A percentile compares a stretch with the other conserved stretches of the same genome.
These are phyloP conservation scores for Fusarium hostae DNA, from an alignment of 2,329 filamentous ascomycete species.

Conservation along the genomic window DNA sequence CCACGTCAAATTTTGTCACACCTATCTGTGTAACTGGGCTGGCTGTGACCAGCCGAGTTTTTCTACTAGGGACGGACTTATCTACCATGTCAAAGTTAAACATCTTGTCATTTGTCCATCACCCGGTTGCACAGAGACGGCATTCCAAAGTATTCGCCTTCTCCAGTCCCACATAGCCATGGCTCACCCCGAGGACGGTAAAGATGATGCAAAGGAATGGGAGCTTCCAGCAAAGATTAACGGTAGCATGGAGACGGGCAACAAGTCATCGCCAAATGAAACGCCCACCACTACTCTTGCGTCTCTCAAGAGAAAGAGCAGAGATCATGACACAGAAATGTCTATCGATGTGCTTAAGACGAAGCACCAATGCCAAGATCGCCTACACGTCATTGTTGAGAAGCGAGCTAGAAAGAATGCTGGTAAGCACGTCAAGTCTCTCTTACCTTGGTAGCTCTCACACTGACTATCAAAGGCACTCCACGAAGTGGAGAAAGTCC, in stretches of 20 bases:
- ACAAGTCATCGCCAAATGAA: neutral
- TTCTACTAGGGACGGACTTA: conserved; percentile 51
- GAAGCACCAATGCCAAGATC: conserved; percentile 52
- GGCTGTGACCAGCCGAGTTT: conserved; percentile 52
- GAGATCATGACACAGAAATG: conserved; percentile 4
- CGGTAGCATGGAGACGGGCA: neutral
- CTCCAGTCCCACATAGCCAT: conserved; percentile 53
- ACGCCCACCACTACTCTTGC: conserved; percentile 13
- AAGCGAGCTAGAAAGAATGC: conserved; percentile 48
- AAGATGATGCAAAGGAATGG: conserved; percentile 43
- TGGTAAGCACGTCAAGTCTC: conserved; percentile 28
- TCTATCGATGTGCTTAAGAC: conserved; percentile 44
- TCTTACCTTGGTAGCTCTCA: neutral
- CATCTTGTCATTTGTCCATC: conserved; percentile 57
- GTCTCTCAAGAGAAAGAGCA: conserved; percentile 23
- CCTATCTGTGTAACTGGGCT: conserved; percentile 55
- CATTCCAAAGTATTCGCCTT: conserved; percentile 49
- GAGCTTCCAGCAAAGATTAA: conserved; percentile 28
- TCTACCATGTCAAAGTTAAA: conserved; percentile 57
- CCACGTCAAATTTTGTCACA: conserved; percentile 45
- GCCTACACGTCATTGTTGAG: conserved; percentile 50
- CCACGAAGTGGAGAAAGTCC: conserved; percentile 49
- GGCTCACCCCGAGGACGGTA: conserved; percentile 46
- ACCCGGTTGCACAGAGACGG: conserved; percentile 51
- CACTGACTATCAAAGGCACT: conserved; percentile 38